Evolutionary conservation across 129 eudicot species (phyloP), one percentile per base, ranked within the genome.

Genomic region (Saussurea involucrata): DNA sequence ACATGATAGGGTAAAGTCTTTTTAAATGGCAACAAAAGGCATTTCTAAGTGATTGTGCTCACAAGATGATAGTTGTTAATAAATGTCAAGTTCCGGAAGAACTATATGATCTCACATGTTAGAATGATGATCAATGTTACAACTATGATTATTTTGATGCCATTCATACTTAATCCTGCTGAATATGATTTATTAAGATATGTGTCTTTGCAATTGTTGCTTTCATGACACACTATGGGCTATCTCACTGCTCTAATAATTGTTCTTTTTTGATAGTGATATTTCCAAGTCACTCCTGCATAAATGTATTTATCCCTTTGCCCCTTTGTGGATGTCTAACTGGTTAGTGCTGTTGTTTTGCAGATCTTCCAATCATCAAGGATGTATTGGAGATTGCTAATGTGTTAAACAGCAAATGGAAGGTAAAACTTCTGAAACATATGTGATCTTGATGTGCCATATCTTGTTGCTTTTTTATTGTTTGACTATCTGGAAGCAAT

Each of bases 281-380:
- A 53, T 53, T 53, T 53, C 22, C 9, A 5, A 17, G 22, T n/a
- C 57, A 21, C 28, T 21, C 28, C 8, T 60, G 65, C 65, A 60
- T 22, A 18, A 60, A 53, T 53, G 65, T 60, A 20, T 60, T 21
- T 60, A 20, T 60, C 64, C 64, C 24, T 6, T 21, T 17, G 27
- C 13, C 64, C 64, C 24, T 6, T 21, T 17, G 27, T 69, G 46
- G 13, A 21, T 11, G 24, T 53, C 61, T 53, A 53, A 53, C 22
- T n/a, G 21, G 8, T 53, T 53, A 53, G 61, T 17, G 32, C 34
- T 40, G 31, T 64, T 21, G 33, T 32, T 72, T 71, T 76, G 11
- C 85, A 95, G 99, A 90, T 88, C 92, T 95, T 79, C 85, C 92
- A 4, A 69, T 90, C 24, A 88, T 95, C 69, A 90, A 95, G 90